A percentile compares a stretch with the other conserved stretches of the same genome.
phyloP scores from a whole-genome alignment of 2,329 filamentous ascomycete species.

The Ophiostoma sp. region DNA sequence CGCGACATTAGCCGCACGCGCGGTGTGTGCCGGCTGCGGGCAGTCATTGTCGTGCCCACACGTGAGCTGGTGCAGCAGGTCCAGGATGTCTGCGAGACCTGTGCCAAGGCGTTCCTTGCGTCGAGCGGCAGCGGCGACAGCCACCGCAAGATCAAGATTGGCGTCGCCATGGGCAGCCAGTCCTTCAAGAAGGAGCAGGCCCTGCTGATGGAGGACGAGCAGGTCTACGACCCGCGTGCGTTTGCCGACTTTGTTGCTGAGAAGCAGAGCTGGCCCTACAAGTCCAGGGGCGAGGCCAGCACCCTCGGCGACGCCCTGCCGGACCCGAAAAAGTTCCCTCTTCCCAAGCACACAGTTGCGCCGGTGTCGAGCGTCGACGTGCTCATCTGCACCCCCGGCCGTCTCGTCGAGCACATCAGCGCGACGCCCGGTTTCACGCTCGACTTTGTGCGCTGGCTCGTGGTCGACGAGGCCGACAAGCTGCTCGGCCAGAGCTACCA shows the following conservation, averaged over 20 bases:
- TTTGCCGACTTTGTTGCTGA: conserved; percentile 38
- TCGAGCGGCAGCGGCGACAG: conserved; percentile 37
- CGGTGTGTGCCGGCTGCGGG: conserved; percentile 61
- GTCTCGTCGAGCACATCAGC: conserved; percentile 84
- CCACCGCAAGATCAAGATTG: conserved; percentile 59
- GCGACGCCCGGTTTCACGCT: conserved; percentile 78
- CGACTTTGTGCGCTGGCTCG: conserved; percentile 74
- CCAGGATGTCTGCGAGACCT: conserved; percentile 69
- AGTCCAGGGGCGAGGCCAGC: neutral
- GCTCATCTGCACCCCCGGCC: conserved; percentile 84
- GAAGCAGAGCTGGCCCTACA: conserved; percentile 32
- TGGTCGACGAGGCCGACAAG: conserved; percentile 92
- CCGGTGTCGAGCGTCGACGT: conserved; percentile 75
- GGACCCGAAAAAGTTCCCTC: conserved; percentile 33
- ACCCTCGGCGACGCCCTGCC: conserved; percentile 35
- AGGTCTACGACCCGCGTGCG: conserved; percentile 59
- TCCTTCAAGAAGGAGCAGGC: conserved; percentile 62
- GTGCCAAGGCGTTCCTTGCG: conserved; percentile 55
- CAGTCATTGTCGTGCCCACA: conserved; percentile 82
- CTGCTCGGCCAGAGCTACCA: conserved; percentile 88
- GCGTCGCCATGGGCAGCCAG: conserved; percentile 76
- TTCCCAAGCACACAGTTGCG: conserved; percentile 53
- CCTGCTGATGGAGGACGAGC: conserved; percentile 42
- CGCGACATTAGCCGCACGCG: conserved; percentile 59
- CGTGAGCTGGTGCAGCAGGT: conserved; percentile 86